phyloP scores from a whole-genome alignment of 1,284 basidiomycete species.

The Naganishia cerealis region DNA sequence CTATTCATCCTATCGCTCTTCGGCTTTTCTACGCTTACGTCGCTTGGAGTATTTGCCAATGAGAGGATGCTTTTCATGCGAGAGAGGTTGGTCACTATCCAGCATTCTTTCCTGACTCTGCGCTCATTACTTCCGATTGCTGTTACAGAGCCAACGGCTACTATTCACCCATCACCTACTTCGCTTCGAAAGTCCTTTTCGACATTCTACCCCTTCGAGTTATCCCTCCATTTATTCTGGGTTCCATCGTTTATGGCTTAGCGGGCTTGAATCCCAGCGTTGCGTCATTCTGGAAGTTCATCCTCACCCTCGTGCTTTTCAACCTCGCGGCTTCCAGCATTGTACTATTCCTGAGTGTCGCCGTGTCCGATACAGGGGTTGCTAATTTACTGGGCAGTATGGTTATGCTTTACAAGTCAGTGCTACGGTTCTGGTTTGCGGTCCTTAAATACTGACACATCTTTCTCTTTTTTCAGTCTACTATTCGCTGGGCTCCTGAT shows the following conservation, averaged over 20 bases:
- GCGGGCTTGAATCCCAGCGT: slow-evolving; percentile 90
- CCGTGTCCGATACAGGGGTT: slow-evolving; percentile 78
- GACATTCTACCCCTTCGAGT: slow-evolving; percentile 91
- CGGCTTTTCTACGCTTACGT: slow-evolving; percentile 92
- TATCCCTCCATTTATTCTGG: slow-evolving; percentile 89
- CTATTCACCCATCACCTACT: slow-evolving; percentile 93
- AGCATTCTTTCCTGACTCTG: no score
- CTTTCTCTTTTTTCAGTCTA: slow-evolving; percentile 60
- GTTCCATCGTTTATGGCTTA: slow-evolving; percentile 87
- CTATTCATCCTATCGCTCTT: slow-evolving; percentile 94
- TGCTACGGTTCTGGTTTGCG: slow-evolving; percentile 36
- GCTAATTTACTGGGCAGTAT: slow-evolving; percentile 90
- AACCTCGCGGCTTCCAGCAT: slow-evolving; percentile 90
- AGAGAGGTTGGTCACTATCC: slow-evolving; percentile 66
- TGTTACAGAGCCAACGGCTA: slow-evolving; percentile 87
- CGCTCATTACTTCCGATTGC: slow-evolving; percentile 17
- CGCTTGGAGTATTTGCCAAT: slow-evolving; percentile 85
- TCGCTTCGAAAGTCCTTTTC: slow-evolving; percentile 90
- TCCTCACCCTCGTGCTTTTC: slow-evolving; percentile 89
- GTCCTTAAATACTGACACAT: background rate
- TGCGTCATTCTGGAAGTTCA: slow-evolving; percentile 92
- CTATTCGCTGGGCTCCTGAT: slow-evolving; percentile 93
- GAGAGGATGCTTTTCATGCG: slow-evolving; percentile 94
- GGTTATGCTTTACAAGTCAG: slow-evolving; percentile 96
- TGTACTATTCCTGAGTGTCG: slow-evolving; percentile 83